Base-by-base conservation (phyloP, 495 filamentous ascomycete genomes). In the Penicillium ochrochloron region DNA sequence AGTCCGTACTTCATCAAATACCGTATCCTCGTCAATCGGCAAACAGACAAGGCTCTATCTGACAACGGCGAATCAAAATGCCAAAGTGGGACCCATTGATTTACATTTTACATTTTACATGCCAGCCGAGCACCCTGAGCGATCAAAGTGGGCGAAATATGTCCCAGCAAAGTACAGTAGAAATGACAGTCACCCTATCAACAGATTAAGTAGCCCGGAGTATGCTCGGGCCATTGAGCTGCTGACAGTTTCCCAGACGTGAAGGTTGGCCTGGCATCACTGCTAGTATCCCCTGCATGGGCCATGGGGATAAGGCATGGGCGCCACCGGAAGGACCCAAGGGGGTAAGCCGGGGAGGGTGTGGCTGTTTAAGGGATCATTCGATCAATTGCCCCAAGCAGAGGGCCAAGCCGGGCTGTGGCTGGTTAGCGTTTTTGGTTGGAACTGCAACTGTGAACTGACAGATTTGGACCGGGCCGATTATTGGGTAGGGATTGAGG, bases 301-400 rank as follows among this genome's bases (percentile, higher is more conserved):
- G 17, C 9, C 58, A 52, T 60, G 41, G 52, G 17, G n/a, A 37
- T 19, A 15, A 48, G 53, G 29, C 53, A 41, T 14, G 34, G 33
- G 37, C 37, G 37, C 12, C 29, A 48, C 31, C 67, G 71, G 71
- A 31, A 69, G 48, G 69, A 73, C 71, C 21, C 62, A 71, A 71
- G 57, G 64, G 66, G 71, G 35, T 27, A 73, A 71, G 63, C 71
- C 71, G 63, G 29, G 48, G 10, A 17, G 15, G 33, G 31, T 48
- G 44, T 48, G 44, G 44, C 44, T 48, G 25, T 21, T 25, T 48
- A 62, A 51, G 14, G 61, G 57, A 57, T 37, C 59, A 65, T 60
- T 23, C 37, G 69, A 64, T 62, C 66, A 66, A 64, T 39, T 66
- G 56, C 66, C 59, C 61, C 21, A 66, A 66, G 57, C 35, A 48